Percentiles rank a stretch among this genome's conserved stretches.
phyloP scores from a whole-genome alignment of 768 basidiomycete species.

The Tulasnella sp. region DNA sequence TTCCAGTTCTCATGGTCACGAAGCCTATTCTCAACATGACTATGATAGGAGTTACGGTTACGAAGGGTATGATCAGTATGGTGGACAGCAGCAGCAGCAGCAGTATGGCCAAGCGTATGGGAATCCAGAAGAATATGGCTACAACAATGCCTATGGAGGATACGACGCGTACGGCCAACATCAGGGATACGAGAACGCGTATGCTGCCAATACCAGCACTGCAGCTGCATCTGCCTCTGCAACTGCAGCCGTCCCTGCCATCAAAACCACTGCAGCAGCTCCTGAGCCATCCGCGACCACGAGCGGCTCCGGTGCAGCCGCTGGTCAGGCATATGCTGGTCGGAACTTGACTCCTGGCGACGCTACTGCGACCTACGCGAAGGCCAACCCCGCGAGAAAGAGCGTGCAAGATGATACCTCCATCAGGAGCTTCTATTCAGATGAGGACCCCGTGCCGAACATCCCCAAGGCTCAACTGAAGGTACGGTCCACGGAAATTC shows the following conservation, averaged over 20 bases:
- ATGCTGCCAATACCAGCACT: not conserved
- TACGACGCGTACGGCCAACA: conserved; percentile 6
- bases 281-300: not conserved
- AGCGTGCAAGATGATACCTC: conserved; percentile 15
- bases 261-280: not conserved
- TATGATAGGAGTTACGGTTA: not conserved
- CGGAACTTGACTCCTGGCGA: conserved; percentile 12
- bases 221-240: not conserved
- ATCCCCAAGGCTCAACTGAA: not conserved
- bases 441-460: not conserved
- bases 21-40: not conserved
- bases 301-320: not conserved
- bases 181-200: not conserved
- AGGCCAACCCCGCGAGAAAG: not conserved
- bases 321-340: not conserved
- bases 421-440: conserved; percentile 13
- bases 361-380: not conserved
- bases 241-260: not conserved
- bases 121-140: not conserved
- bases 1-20: conserved; percentile 8
- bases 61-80: conserved; percentile 3
- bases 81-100: not conserved
- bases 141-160: conserved; percentile 7
- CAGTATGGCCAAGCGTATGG: conserved; percentile 2
- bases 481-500: not conserved